Conservation (phyloP, 257 asterid species). For the Plantago major region DNA sequence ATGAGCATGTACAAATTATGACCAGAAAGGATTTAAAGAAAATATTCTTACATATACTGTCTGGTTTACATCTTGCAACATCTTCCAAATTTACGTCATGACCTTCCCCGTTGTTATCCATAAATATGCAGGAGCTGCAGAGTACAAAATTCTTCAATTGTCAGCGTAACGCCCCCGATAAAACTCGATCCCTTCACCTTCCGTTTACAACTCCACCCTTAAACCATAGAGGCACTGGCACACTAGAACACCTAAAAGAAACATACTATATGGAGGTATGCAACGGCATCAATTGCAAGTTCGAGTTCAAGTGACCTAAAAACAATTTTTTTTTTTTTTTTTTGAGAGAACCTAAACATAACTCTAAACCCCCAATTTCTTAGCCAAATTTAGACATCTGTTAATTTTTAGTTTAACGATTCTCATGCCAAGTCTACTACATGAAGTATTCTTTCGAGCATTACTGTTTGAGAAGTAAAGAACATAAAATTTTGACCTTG, state of each 20-base stretch:
- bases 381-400: too few relatives aligned
- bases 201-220: too few relatives aligned
- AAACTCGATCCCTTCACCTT: too few relatives aligned
- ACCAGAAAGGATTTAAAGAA: slow-evolving; percentile 1
- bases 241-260: too few relatives aligned
- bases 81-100: slow-evolving; percentile 57
- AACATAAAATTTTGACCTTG: slow-evolving; percentile 37
- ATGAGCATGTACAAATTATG: not conserved
- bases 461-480: not conserved
- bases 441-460: too few relatives aligned
- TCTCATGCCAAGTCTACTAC: too few relatives aligned
- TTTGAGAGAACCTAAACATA: too few relatives aligned
- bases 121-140: slow-evolving; percentile 65
- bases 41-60: slow-evolving; percentile 62
- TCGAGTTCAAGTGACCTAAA: slow-evolving; percentile 2
- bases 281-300: not conserved
- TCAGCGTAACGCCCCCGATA: not conserved
- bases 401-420: too few relatives aligned
- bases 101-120: slow-evolving; percentile 47
- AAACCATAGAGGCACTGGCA: too few relatives aligned
- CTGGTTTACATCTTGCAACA: slow-evolving; percentile 54
- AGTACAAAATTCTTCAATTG: slow-evolving; percentile 16
- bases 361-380: too few relatives aligned
- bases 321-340: not conserved
- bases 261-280: too few relatives aligned